Evolutionary conservation across 306 rosid species (phyloP).

Genomic region (Cucumis cinereus): DNA sequence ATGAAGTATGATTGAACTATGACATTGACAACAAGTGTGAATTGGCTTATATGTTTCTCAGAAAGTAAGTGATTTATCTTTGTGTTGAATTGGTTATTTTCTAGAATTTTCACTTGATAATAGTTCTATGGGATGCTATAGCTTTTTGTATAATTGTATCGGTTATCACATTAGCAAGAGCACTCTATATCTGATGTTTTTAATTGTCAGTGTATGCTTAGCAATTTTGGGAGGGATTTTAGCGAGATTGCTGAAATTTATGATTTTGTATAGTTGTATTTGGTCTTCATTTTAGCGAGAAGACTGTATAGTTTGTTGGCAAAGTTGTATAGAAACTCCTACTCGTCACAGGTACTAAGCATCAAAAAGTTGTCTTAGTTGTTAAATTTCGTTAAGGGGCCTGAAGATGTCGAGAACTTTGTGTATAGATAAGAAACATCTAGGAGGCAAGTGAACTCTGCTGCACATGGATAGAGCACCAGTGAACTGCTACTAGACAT

Average conservation of each 20-base stretch:
- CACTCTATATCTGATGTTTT: background rate
- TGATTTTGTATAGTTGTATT: too few relatives aligned
- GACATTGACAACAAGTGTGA: background rate
- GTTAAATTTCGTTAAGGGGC: background rate
- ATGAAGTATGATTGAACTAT: constrained; percentile 37
- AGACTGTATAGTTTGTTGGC: too few relatives aligned
- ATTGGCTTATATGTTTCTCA: background rate
- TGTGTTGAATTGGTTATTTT: background rate
- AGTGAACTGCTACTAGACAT: background rate
- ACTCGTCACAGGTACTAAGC: background rate
- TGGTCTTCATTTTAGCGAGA: too few relatives aligned
- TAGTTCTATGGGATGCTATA: background rate
- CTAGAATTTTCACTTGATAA: background rate
- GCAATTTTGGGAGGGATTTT: background rate
- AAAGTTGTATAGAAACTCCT: background rate
- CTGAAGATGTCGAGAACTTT: background rate
- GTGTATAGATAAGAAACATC: background rate
- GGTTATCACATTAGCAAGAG: background rate
- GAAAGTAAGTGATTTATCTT: background rate
- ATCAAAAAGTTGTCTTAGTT: background rate
- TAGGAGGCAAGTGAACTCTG: background rate
- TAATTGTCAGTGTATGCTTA: background rate
- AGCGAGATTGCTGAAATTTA: too few relatives aligned
- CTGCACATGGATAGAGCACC: background rate
- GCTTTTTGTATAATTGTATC: background rate